Evolutionary conservation across 2,329 filamentous ascomycete genomes (phyloP), one percentile per base, ranked within the genome.

Genomic region (Ophiostoma montium): DNA sequence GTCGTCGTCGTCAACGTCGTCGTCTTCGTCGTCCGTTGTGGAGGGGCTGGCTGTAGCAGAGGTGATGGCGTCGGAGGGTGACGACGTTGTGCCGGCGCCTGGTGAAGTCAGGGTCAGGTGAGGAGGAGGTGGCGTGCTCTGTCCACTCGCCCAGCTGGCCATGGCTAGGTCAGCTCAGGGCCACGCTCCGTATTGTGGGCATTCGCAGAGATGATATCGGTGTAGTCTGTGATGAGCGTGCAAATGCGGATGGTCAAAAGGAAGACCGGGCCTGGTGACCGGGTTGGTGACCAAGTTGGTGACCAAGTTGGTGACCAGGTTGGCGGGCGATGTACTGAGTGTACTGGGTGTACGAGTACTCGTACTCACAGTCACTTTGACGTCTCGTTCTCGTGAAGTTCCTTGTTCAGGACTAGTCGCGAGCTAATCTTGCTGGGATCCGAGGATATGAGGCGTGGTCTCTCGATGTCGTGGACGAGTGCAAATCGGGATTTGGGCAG

Each of bases 111-210:
- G 50, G 16, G 36, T 48, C 30, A 44, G 49, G 35, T 35, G 48
- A 23, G 50, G 48, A 30, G 50, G 48, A 23, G 50, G 48, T 21
- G 50, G 46, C 31, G 38, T 36, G 13, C 50, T 49, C 23, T 35
- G 51, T 45, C 53, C 55, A 48, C 52, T 53, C 35, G 46, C 48
- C 54, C 55, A 50, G 41, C 52, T 53, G 41, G 56, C 53, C 55
- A 57, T 56, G n/a, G 46, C 50, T 38, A 30, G 38, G 35, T 50
- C 54, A 54, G 54, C 36, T 49, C 56, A 54, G 46, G 33, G 50
- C 46, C 47, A 27, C 18, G 7, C n/a, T 33, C 21, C 11, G n/a
- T 43, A 50, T 23, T 9, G 13, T 13, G n/a, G 35, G 35, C 38
- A 49, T 53, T 21, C 44, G 50, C 27, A 30, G 39, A 13, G 9